Conservation (phyloP, 176 grass and related monocot species). For the Hordeum vulgare region MorexV3_pseudomolecules_assembly NC_058521.1:65602132-65602631, state of each 20-base stretch:
- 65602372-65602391: conserved; percentile 6
- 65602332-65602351: neutral
- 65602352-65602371: neutral
- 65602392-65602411: neutral
- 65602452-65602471: neutral
- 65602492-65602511: conserved; percentile 84
- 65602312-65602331: neutral
- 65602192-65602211: neutral
- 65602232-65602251: neutral
- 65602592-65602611: neutral
- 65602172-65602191: neutral
- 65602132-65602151: neutral
- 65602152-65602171: neutral
- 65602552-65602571: conserved; percentile 85
- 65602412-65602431: neutral
- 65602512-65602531: conserved; percentile 92
- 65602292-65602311: neutral
- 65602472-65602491: conserved; percentile 7
- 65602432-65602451: neutral
- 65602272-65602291: neutral
- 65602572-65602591: conserved; percentile 15
- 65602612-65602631: neutral
- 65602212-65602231: neutral
- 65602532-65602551: conserved; percentile 99
- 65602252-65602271: neutral